Evolutionary conservation across 1,139 yeast genomes (phyloP), one percentile per base, ranked within the genome.

Genomic region (Yamadazyma aaseri): DNA sequence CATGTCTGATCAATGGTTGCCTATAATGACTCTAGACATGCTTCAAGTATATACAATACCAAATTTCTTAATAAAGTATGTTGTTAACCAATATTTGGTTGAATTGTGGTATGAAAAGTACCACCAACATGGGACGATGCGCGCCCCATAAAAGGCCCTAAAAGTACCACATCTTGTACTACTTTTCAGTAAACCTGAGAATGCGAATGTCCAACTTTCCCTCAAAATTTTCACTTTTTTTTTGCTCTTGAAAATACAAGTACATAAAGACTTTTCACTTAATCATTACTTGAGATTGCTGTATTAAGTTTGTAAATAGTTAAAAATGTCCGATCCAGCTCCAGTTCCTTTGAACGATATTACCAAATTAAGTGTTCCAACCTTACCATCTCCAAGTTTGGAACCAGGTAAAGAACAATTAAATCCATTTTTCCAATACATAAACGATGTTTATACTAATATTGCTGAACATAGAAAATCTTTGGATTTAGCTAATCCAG

Each of bases 401-500:
- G 65, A 66, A 33, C 67, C 68, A 37, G 76, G 79, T 39, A 66
- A 70, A 39, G 39, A 38, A 13, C 69, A 69, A 31, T 79, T 89
- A 11, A 79, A 90, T 34, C 96, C 96, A 36, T 79, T 86, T 36
- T 81, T 86, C 54, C 77, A 87, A 37, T 86, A 81, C 65, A 70
- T 86, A 52, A 81, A 85, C 60, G 86, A 84, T 56, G 85, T 83
- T 41, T 84, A 85, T 65, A 73, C 67, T 55, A 76, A 81, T 49
- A 73, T 92, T 42, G 63, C 79, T 44, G 81, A 81, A 51, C 95
- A 90, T 60, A 81, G 98, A 63, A 73, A 76, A 41, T 79, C 94
- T 8, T 74, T 90, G 45, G 87, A 89, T 39, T 77, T 92, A 56
- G 68, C 78, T 50, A 87, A 89, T 67, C 98, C 98, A 35, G 98